Evolutionary conservation across 352 stramenopile genomes (phyloP), one percentile per base, ranked within the genome.

Genomic region (Plasmopara muralis): DNA sequence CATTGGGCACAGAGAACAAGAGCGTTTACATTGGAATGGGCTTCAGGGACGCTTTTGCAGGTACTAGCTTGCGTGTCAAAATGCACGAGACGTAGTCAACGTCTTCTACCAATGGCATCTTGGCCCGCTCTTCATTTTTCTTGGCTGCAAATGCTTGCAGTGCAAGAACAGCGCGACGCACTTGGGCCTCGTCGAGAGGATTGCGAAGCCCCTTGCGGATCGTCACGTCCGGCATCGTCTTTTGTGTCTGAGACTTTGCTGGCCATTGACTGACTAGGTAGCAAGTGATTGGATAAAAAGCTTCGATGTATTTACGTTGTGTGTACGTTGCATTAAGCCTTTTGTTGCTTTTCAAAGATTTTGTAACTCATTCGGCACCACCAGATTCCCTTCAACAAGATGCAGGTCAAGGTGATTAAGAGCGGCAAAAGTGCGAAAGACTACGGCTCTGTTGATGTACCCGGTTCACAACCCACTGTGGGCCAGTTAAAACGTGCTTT

Each of bases 11-110:
- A 5, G 2, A 34, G 16, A 45, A 44, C 2, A 5, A 47, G 18
- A 6, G 8, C 34, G 16, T 53, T 58, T 68, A 88, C 77, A 91
- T 85, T 43, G 66, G 64, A 40, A 91, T 78, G 30, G 80, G 72
- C 58, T 91, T 91, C 59, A 86, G 58, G 31, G 74, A 79, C 20
- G 64, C 51, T 65, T 91, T 89, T 47, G 50, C 42, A n/a, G 80
- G 80, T 44, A 91, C 69, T 35, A 75, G 55, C 50, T 83, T 85
- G 64, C 77, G 80, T 48, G 77, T 87, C 46, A 91, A 60, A 60
- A 91, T 87, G 57, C 75, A 81, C 43, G 71, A 83, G 25, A 89
- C 50, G 56, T 68, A 72, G 42, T 86, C 68, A 33, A 69, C 57
- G n/a, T 61, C 54, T n/a, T 73, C 65, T 14, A 93, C 67, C 14